These are phyloP conservation scores for Paramarasmius palmivorus DNA, from an alignment of 1,284 basidiomycete species.

Conservation along the genomic window DNA sequence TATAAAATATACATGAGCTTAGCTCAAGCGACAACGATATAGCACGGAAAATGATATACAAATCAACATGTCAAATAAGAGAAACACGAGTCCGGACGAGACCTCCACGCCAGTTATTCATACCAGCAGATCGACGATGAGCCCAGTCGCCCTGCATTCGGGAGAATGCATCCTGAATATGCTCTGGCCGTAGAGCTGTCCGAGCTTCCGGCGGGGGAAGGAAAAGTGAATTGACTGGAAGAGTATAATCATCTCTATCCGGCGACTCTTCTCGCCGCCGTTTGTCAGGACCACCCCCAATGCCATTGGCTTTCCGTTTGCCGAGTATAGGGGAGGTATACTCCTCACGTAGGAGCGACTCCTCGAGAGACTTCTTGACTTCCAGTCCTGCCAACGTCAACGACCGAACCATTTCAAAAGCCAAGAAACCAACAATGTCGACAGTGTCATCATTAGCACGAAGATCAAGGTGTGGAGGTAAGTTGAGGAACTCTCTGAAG, in stretches of 20 bases:
- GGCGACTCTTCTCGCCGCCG: conserved; percentile 61
- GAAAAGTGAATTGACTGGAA: conserved; percentile 74
- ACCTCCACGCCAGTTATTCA: conserved; percentile 86
- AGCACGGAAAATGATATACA: not conserved
- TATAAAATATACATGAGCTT: too few species aligned
- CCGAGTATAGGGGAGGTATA: conserved; percentile 64
- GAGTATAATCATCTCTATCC: conserved; percentile 57
- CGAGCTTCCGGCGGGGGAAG: conserved; percentile 78
- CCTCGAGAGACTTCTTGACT: conserved; percentile 79
- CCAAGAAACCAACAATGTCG: conserved; percentile 95
- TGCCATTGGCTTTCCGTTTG: conserved; percentile 60
- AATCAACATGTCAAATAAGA: conserved; percentile 58
- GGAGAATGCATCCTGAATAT: conserved; percentile 88
- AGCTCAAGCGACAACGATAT: too few species aligned
- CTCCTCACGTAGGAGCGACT: conserved; percentile 67
- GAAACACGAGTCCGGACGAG: conserved; percentile 77
- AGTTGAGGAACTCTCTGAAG: conserved; percentile 94
- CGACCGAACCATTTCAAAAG: conserved; percentile 95
- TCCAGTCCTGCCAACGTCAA: conserved; percentile 85
- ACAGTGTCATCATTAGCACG: conserved; percentile 94
- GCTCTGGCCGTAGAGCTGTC: conserved; percentile 76
- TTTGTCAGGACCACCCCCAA: conserved; percentile 54
- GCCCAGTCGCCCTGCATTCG: conserved; percentile 86
- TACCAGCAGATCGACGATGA: conserved; percentile 76
- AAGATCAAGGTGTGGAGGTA: conserved; percentile 87